A percentile compares a stretch with the other conserved stretches of the same genome.
Evolutionary conservation across 345 rosid genomes (phyloP).

Genomic region (Punica granatum): DNA sequence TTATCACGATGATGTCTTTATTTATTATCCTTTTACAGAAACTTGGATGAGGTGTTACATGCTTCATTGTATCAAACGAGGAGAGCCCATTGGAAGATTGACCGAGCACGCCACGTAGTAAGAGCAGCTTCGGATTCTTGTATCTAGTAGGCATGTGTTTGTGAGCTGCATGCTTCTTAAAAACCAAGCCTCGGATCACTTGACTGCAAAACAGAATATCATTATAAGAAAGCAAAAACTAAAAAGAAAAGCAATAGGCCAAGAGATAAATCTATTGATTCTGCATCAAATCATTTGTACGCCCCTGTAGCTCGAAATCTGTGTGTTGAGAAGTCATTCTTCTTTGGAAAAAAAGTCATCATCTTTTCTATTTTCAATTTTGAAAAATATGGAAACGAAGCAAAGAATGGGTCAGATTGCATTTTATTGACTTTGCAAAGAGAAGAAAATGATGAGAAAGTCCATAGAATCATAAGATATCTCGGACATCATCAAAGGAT

Average conservation of each 20-base stretch:
- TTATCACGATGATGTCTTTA: neutral
- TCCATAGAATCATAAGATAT: neutral
- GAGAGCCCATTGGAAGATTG: slow-evolving; percentile 69
- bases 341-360: too few relatives aligned
- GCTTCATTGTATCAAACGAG: slow-evolving; percentile 57
- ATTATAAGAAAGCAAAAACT: neutral
- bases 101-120: slow-evolving; percentile 68
- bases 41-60: slow-evolving; percentile 30
- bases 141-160: slow-evolving; percentile 85
- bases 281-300: neutral
- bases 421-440: neutral
- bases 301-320: too few relatives aligned
- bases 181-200: slow-evolving; percentile 79
- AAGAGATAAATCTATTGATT: neutral
- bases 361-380: too few relatives aligned
- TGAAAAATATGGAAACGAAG: too few relatives aligned
- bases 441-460: too few relatives aligned
- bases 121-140: slow-evolving; percentile 67
- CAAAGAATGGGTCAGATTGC: neutral
- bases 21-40: neutral
- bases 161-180: slow-evolving; percentile 92
- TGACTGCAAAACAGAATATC: slow-evolving; percentile 43
- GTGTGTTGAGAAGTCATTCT: too few relatives aligned
- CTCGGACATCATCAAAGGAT: neutral
- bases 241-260: neutral